Evolutionary conservation across 2,329 filamentous ascomycete genomes (phyloP), one percentile per base, ranked within the genome.

Genomic region (Talaromyces sp.): DNA sequence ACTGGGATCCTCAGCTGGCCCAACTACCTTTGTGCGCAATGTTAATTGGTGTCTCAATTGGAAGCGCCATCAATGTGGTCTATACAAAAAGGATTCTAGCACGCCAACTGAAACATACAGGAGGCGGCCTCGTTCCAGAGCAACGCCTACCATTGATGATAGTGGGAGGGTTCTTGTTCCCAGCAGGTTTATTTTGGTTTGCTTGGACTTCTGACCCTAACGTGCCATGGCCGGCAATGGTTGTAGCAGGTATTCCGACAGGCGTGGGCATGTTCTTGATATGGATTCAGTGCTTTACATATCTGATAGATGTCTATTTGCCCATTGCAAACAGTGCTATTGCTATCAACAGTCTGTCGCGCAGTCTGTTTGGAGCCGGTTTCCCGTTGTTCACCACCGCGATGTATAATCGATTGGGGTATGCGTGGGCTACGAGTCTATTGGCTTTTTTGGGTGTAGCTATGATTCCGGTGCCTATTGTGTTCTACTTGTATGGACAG

Each of bases 71-170:
- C 8, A 35, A 58, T 10, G 27, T 57, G 3, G 17, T 10, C 7
- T 35, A 35, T 11, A 78, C 65, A 8, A 35, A 25, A 17, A 58
- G 15, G 7, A 19, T n/a, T 8, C 17, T 57, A 10, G 17, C 15
- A 1, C 10, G 27, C 7, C 43, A 63, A 27, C n/a, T n/a, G 10
- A 22, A 27, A 25, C 22, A 13, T 8, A 22, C 15, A 63, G n/a
- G 22, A 1, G 62, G 62, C 3, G 27, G 50, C 10, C 39, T 25
- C 2, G 9, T 56, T 5, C 65, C 65, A 3, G 68, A 73, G 60
- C 77, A 79, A 66, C 75, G 81, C 57, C 73, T 84, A 2, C 71
- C 78, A 4, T 77, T 79, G 3, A 80, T 82, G 78, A 79, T 83
- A 54, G 61, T 81, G 13, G 79, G 78, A 25, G 78, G 0, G 67